phyloP scores from a whole-genome alignment of 2,329 filamentous ascomycete genomes.

The Lecanoromycetidae sp. region DNA sequence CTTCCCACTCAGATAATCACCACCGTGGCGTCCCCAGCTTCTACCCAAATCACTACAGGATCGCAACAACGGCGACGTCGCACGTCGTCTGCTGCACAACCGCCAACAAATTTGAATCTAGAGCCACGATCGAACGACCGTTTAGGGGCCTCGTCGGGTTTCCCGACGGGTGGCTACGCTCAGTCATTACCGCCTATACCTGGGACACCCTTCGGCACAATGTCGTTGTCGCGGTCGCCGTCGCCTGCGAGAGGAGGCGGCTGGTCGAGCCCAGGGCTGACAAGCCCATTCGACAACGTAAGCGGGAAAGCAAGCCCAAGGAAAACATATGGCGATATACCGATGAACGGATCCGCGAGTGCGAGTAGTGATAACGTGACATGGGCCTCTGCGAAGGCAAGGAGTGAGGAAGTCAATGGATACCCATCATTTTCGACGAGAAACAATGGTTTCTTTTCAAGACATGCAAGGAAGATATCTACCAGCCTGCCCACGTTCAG shows the following conservation, averaged over 20 bases:
- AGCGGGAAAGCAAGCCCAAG: slow-evolving; percentile 58
- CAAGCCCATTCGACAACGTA: slow-evolving; percentile 44
- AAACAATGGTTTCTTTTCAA: slow-evolving; percentile 76
- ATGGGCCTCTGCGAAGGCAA: slow-evolving; percentile 74
- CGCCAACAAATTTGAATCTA: slow-evolving; percentile 28
- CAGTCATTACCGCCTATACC: slow-evolving; percentile 43
- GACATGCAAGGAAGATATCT: slow-evolving; percentile 70
- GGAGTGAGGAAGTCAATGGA: slow-evolving; percentile 58
- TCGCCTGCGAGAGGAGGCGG: slow-evolving; percentile 74
- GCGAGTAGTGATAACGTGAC: slow-evolving; percentile 44
- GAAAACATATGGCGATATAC: slow-evolving; percentile 35
- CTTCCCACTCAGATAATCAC: not conserved
- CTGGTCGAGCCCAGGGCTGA: slow-evolving; percentile 75
- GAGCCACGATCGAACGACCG: slow-evolving; percentile 22
- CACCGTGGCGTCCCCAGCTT: slow-evolving; percentile 36
- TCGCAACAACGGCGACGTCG: slow-evolving; percentile 28
- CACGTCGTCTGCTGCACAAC: slow-evolving; percentile 37
- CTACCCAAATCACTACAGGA: slow-evolving; percentile 22
- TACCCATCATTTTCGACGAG: slow-evolving; percentile 70
- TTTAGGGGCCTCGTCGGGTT: slow-evolving; percentile 21
- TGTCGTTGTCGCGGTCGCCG: slow-evolving; percentile 80
- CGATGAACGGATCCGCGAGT: slow-evolving; percentile 36
- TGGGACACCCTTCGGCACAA: slow-evolving; percentile 39
- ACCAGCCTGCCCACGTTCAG: slow-evolving; percentile 64
- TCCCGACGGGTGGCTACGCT: slow-evolving; percentile 21